Conservation (phyloP, 73 alveolate species). For the Paraurostyla sp. region DNA sequence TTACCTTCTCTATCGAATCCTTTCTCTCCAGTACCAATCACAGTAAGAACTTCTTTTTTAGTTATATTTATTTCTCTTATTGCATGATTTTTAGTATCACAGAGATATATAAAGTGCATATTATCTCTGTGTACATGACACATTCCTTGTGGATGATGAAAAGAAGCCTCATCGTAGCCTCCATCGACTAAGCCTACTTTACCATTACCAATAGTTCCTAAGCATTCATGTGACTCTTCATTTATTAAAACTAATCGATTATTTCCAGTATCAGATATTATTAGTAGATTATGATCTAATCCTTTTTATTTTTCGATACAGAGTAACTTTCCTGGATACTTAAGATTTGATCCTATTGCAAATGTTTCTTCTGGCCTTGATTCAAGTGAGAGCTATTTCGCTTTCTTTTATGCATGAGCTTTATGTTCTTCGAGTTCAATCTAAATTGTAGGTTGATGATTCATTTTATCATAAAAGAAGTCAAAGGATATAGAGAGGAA, state of each 20-base stretch:
- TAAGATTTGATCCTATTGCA: conserved; percentile 38
- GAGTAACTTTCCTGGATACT: conserved; percentile 60
- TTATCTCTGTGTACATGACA: conserved; percentile 71
- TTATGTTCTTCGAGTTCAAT: conserved; percentile 27
- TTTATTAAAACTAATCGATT: conserved; percentile 49
- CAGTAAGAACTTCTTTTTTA: conserved; percentile 57
- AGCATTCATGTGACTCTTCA: conserved; percentile 43
- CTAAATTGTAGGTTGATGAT: conserved; percentile 7
- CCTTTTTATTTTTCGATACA: conserved; percentile 13
- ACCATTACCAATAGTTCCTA: conserved; percentile 62
- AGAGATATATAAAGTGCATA: conserved; percentile 61
- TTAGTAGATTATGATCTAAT: conserved; percentile 16
- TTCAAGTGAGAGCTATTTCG: neutral
- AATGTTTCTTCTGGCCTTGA: conserved; percentile 32
- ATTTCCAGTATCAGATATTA: conserved; percentile 71
- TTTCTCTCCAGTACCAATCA: conserved; percentile 68
- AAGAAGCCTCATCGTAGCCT: conserved; percentile 45
- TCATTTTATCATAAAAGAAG: conserved; percentile 49
- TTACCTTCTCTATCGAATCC: conserved; percentile 73
- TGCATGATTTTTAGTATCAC: conserved; percentile 79
- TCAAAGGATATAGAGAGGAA: conserved; percentile 57
- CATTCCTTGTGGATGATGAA: conserved; percentile 78
- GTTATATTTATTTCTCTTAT: conserved; percentile 70
- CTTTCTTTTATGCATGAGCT: neutral
- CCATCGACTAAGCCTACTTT: conserved; percentile 71